Percentiles rank a stretch among this genome's conserved stretches.
Evolutionary conservation across 345 rosid genomes (phyloP).

Genomic region (Syzygium oleosum): DNA sequence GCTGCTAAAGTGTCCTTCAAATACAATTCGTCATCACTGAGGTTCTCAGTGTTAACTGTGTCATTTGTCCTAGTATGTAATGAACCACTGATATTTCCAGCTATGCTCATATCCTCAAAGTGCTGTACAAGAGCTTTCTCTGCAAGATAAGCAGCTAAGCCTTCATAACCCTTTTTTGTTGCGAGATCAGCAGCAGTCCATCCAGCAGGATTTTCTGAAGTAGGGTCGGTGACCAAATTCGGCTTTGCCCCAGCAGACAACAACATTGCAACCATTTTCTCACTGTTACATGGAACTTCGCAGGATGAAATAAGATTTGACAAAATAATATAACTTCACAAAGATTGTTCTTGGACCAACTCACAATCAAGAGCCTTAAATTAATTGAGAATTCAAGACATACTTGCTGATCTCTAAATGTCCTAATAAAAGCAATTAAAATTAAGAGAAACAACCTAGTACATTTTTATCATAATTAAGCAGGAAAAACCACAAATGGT

Average conservation of each 20-base stretch:
- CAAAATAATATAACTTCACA: not conserved
- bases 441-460: not conserved
- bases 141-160: constrained; percentile 83
- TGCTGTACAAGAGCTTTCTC: constrained; percentile 82
- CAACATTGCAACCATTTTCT: constrained; percentile 87
- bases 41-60: constrained; percentile 17
- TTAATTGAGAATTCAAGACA: not conserved
- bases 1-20: constrained; percentile 78
- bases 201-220: constrained; percentile 58
- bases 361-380: not conserved
- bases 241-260: constrained; percentile 89
- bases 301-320: not conserved
- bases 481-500: not conserved
- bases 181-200: constrained; percentile 87
- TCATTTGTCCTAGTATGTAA: constrained; percentile 39
- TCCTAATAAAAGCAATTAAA: not conserved
- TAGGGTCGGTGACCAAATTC: constrained; percentile 82
- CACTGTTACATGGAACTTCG: constrained; percentile 37
- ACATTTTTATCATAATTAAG: not conserved
- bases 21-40: constrained; percentile 51
- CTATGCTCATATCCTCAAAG: constrained; percentile 69
- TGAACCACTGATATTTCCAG: constrained; percentile 74
- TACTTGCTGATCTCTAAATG: not conserved
- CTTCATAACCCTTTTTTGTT: constrained; percentile 58
- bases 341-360: not conserved